These are phyloP conservation scores for Lentinus tigrinus DNA, from an alignment of 768 basidiomycete species.

Conservation along the genomic window DNA sequence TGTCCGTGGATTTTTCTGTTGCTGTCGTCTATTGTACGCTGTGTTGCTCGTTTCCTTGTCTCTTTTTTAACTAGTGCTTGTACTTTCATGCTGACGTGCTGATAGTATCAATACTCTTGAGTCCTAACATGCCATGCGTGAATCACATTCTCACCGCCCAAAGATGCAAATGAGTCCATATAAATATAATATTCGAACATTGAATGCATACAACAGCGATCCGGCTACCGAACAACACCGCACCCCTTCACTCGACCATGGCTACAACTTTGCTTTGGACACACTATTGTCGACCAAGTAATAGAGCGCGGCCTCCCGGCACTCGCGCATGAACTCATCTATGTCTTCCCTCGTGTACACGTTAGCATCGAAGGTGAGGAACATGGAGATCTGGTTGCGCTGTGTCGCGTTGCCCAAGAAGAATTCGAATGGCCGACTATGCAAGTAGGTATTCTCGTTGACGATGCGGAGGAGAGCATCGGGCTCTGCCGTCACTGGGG, in stretches of 20 bases:
- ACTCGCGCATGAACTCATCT: constrained; percentile 48
- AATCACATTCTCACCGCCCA: no score
- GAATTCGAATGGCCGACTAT: constrained; percentile 45
- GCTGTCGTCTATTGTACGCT: not conserved
- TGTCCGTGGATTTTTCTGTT: not conserved
- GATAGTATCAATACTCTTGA: no score
- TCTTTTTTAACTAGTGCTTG: not conserved
- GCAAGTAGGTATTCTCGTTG: constrained; percentile 27
- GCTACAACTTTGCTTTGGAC: not conserved
- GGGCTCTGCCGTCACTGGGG: not conserved
- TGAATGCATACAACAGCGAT: no score
- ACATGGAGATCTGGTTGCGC: constrained; percentile 32
- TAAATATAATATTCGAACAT: no score
- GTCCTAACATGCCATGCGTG: no score
- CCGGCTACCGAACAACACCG: no score
- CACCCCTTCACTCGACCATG: not conserved
- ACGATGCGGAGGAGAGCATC: constrained; percentile 15
- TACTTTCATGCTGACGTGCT: no score
- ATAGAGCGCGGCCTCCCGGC: constrained; percentile 33
- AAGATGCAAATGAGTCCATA: no score
- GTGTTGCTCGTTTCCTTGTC: not conserved
- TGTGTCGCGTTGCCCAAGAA: constrained; percentile 44
- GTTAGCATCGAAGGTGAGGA: constrained; percentile 43
- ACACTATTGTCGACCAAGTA: constrained; percentile 25
- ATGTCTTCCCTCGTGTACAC: constrained; percentile 42